phyloP scores from a whole-genome alignment of 306 rosid genomes.

The Cicer chorassanicum region DNA sequence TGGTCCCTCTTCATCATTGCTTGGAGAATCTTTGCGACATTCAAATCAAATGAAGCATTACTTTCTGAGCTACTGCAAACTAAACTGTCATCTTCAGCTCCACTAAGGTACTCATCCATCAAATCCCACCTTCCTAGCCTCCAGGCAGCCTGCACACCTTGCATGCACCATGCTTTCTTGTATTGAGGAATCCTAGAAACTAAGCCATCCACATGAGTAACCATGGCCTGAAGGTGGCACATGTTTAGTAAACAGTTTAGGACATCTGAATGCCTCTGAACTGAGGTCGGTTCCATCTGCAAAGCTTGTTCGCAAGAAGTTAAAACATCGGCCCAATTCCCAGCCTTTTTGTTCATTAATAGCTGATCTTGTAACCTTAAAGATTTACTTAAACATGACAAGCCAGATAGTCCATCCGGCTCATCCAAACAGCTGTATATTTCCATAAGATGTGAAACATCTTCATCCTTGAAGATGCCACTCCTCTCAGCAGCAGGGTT shows the following conservation, averaged over 20 bases:
- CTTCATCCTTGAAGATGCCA: constrained; percentile 82
- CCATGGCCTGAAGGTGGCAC: constrained; percentile 99
- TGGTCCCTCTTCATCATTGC: constrained; percentile 95
- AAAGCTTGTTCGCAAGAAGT: constrained; percentile 96
- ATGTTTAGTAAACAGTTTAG: constrained; percentile 89
- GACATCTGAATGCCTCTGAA: constrained; percentile 96
- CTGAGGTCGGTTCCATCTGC: constrained; percentile 91
- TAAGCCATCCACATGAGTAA: constrained; percentile 95
- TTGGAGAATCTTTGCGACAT: constrained; percentile 94
- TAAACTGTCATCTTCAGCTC: constrained; percentile 87
- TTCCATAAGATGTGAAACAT: constrained; percentile 91
- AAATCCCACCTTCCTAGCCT: constrained; percentile 98
- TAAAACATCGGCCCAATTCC: constrained; percentile 96
- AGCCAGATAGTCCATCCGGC: constrained; percentile 93
- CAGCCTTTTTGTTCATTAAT: constrained; percentile 81
- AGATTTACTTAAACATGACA: constrained; percentile 77
- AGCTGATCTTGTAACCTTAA: constrained; percentile 87
- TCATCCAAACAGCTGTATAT: constrained; percentile 91
- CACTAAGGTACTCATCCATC: constrained; percentile 94
- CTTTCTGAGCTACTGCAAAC: constrained; percentile 86
- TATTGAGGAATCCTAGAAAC: constrained; percentile 80
- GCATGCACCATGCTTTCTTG: constrained; percentile 98
- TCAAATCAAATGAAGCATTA: constrained; percentile 93
- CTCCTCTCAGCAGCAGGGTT: constrained; percentile 96
- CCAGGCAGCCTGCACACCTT: constrained; percentile 99